Base-by-base conservation (phyloP, 2,329 filamentous ascomycete genomes). In the Bipolaris sorokiniana region DNA sequence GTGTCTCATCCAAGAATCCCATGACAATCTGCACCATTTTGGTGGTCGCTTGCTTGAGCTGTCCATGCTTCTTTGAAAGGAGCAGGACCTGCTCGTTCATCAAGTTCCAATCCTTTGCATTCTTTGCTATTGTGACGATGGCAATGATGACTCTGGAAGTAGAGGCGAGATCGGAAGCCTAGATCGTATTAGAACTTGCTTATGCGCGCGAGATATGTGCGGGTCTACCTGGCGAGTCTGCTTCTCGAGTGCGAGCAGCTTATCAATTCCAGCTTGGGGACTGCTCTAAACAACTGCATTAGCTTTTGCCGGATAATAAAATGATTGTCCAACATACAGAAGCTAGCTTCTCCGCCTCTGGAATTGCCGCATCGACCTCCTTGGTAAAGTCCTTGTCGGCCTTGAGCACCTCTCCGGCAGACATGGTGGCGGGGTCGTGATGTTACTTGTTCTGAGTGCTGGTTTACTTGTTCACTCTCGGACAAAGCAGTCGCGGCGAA, bases 361-460 rank as follows among this genome's bases (percentile, higher is more conserved):
- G 90, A 68, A 99, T 88, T 80, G 91, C 87, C 81, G 90, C 87
- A 83, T 98, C 93, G 73, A 91, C 92, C 80, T 98, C 93, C 82
- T 97, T 96, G 75, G 91, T 90, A 86, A 91, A 97, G 88, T 99
- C 95, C 89, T 96, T 97, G 84, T 99, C 95, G 74, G 94, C 91
- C 86, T 96, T 96, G 79, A 95, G 77, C 69, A 88, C 80, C 73
- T 85, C 80, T 79, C 87, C 87, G 80, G 92, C 90, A 73, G 92
- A 90, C 92, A 96, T 96, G 53, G 70, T 76, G 73, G 68, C 68
- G 68, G 67, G 64, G 66, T 59, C 48, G 56, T 56, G 41, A 46
- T 65, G 60, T 51, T 15, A 18, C 36, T 26, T 51, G 33, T 54
- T 22, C 38, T 40, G 3, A 26, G 26, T 40, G 31, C 38, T 36